Evolutionary conservation across 2,329 filamentous ascomycete genomes (phyloP).

Genomic region (Alternaria ventricosa): DNA sequence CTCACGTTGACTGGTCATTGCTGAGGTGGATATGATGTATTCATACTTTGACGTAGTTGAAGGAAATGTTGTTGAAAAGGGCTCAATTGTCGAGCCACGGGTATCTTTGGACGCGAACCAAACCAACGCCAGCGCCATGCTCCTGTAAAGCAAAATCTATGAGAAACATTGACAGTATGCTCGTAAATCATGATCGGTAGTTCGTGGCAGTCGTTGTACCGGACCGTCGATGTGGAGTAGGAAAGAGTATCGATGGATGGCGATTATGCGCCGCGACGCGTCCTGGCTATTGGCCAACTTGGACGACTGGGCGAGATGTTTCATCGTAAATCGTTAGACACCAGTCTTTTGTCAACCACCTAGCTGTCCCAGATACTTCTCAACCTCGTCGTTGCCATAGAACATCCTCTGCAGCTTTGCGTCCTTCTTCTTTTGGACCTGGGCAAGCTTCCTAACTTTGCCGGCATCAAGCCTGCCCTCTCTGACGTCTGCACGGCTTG

Average conservation of each 20-base stretch:
- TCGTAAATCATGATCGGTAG: accelerated
- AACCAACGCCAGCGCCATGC: slow-evolving; percentile 6
- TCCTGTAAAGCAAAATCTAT: neutral
- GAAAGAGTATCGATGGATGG: neutral
- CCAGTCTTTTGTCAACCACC: neutral
- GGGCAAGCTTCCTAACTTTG: slow-evolving; percentile 67
- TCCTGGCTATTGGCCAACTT: neutral
- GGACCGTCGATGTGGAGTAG: neutral
- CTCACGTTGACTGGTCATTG: neutral
- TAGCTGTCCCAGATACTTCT: slow-evolving; percentile 69
- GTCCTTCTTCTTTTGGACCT: slow-evolving; percentile 67
- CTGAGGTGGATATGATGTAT: neutral
- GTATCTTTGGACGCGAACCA: slow-evolving; percentile 3
- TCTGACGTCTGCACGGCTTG: slow-evolving; percentile 44
- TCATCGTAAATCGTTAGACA: neutral
- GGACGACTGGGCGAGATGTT: accelerated
- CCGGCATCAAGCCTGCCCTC: slow-evolving; percentile 67
- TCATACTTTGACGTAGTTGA: neutral
- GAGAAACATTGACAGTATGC: neutral
- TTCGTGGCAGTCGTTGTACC: neutral
- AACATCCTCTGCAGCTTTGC: slow-evolving; percentile 73
- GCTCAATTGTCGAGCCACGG: neutral
- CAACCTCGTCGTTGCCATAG: slow-evolving; percentile 76
- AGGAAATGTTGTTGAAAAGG: neutral
- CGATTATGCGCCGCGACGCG: neutral